phyloP scores from a whole-genome alignment of 768 basidiomycete genomes.

The Russula sp. region DNA sequence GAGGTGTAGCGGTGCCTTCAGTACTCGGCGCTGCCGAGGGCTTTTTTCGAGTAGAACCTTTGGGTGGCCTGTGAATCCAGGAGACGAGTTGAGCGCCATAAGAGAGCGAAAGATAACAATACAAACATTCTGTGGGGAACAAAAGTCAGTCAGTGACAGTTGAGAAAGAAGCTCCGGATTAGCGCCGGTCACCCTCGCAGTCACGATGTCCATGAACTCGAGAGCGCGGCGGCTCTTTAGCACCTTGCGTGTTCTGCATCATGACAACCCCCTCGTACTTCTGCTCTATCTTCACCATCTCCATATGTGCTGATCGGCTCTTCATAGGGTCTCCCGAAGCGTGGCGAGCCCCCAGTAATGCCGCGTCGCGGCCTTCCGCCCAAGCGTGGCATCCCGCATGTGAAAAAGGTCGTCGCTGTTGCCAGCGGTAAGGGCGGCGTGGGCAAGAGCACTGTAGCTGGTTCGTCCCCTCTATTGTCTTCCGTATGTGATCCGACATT shows the following conservation, averaged over 20 bases:
- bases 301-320: conserved; percentile 7
- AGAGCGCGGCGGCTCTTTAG: conserved; percentile 11
- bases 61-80: conserved; percentile 31
- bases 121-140: conserved; percentile 5
- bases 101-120: not conserved
- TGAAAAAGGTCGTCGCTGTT: conserved; percentile 75
- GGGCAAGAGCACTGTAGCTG: conserved; percentile 90
- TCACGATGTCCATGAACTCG: not conserved
- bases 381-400: conserved; percentile 60
- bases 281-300: conserved; percentile 3
- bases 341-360: conserved; percentile 22
- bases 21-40: conserved; percentile 26
- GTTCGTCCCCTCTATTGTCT: conserved; percentile 37
- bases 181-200: not conserved
- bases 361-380: conserved; percentile 53
- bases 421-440: conserved; percentile 96
- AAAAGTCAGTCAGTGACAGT: too few relatives aligned
- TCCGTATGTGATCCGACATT: not conserved
- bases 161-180: not conserved
- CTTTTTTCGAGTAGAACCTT: conserved; percentile 31
- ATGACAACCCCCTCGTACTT: conserved; percentile 55
- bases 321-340: conserved; percentile 29
- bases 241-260: conserved; percentile 26
- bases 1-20: conserved; percentile 31
- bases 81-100: not conserved